Conservation (phyloP, 2,329 filamentous ascomycete genomes). For the Alternaria arbusti region DNA sequence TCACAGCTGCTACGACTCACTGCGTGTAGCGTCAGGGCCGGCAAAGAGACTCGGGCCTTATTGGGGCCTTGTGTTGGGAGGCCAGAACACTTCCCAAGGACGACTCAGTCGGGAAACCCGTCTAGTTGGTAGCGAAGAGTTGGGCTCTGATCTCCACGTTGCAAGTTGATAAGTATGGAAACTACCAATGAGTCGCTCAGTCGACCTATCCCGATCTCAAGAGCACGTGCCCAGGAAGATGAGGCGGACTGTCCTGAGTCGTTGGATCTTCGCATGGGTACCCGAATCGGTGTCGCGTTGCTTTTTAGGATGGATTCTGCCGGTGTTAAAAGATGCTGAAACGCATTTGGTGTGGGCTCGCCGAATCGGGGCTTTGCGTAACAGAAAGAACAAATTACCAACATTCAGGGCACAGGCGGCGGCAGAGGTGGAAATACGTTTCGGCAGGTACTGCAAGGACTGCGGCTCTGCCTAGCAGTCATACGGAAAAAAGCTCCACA, state of each 20-base stretch:
- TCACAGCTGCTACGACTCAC: neutral
- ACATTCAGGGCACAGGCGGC: slow-evolving; percentile 6
- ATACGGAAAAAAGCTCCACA: slow-evolving; percentile 10
- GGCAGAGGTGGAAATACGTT: slow-evolving; percentile 3
- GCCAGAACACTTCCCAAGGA: neutral
- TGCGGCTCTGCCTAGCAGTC: slow-evolving; percentile 6
- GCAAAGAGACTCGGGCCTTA: neutral
- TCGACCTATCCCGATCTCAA: slow-evolving; percentile 7
- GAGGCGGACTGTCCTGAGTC: slow-evolving; percentile 6
- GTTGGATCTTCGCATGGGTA: slow-evolving; percentile 21
- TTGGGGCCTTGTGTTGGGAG: neutral
- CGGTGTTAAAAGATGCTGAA: slow-evolving; percentile 17
- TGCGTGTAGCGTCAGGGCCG: neutral
- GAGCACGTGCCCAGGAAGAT: slow-evolving; percentile 13
- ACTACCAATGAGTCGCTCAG: slow-evolving; percentile 9
- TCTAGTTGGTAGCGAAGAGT: neutral
- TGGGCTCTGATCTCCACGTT: slow-evolving; percentile 1
- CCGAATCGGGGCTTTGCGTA: slow-evolving; percentile 13
- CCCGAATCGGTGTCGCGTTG: slow-evolving; percentile 8
- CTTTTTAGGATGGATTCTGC: slow-evolving; percentile 7
- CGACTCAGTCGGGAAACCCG: slow-evolving; percentile 1
- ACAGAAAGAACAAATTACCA: neutral
- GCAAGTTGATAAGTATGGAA: neutral
- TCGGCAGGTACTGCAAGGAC: slow-evolving; percentile 9
- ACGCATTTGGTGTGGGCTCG: slow-evolving; percentile 13